phyloP scores from a whole-genome alignment of 805 yeast species.

The Kuraishia borneana region DNA sequence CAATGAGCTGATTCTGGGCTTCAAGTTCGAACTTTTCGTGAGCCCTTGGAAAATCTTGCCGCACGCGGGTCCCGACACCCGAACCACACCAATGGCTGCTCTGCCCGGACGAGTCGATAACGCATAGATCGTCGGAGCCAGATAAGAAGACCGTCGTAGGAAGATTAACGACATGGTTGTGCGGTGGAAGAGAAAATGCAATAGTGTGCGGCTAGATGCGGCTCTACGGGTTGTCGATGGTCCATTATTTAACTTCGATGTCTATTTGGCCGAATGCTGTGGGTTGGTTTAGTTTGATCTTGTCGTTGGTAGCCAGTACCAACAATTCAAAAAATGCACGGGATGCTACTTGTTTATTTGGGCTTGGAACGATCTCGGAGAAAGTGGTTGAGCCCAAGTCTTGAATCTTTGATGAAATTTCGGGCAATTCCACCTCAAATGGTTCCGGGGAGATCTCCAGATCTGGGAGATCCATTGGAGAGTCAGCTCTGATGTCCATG shows the following conservation, averaged over 20 bases:
- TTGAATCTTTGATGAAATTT: slow-evolving; percentile 30
- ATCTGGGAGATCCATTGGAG: slow-evolving; percentile 14
- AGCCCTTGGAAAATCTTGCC: slow-evolving; percentile 30
- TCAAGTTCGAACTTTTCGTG: slow-evolving; percentile 30
- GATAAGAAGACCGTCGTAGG: too few species aligned
- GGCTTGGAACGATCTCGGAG: slow-evolving; percentile 26
- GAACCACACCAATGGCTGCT: slow-evolving; percentile 79
- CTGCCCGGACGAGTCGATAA: slow-evolving; percentile 73
- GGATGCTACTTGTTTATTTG: slow-evolving; percentile 52
- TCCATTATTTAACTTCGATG: slow-evolving; percentile 24
- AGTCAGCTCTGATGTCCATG: slow-evolving; percentile 7
- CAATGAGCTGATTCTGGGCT: slow-evolving; percentile 45
- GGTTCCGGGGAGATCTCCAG: slow-evolving; percentile 15
- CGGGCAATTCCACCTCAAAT: slow-evolving; percentile 36
- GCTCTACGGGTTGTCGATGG: too few species aligned
- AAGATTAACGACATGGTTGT: too few species aligned
- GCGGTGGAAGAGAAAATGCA: too few species aligned
- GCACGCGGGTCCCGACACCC: slow-evolving; percentile 70
- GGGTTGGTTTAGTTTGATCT: slow-evolving; percentile 51
- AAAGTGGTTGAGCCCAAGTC: slow-evolving; percentile 18
- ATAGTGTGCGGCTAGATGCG: too few species aligned
- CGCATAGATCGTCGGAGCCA: slow-evolving; percentile 73
- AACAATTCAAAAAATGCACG: slow-evolving; percentile 72
- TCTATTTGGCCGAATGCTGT: slow-evolving; percentile 47
- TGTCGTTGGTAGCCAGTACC: slow-evolving; percentile 70